Conservation (phyloP, 805 yeast species). For the Blastobotrys parvus region DNA sequence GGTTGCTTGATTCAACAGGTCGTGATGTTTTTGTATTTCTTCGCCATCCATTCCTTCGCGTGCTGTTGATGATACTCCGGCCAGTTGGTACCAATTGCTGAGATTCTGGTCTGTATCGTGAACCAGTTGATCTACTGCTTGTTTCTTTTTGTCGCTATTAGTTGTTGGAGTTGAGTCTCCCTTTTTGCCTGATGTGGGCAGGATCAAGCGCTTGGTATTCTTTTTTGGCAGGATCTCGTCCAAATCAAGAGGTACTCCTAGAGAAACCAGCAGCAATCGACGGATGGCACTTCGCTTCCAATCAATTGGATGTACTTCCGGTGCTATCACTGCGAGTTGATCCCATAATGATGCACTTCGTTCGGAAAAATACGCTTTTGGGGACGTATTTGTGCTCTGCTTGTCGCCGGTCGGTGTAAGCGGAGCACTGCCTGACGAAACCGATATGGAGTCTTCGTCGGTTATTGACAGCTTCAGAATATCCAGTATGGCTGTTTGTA, state of each 20-base stretch:
- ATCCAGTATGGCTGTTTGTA: slow-evolving; percentile 12
- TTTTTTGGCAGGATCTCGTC: slow-evolving; percentile 42
- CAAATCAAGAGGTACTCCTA: slow-evolving; percentile 67
- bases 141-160: not conserved
- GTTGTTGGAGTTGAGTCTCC: not conserved
- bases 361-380: slow-evolving; percentile 16
- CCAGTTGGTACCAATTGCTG: slow-evolving; percentile 26
- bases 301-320: slow-evolving; percentile 48
- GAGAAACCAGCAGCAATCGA: slow-evolving; percentile 49
- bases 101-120: slow-evolving; percentile 17
- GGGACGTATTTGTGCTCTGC: not conserved
- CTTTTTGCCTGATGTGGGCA: slow-evolving; percentile 9
- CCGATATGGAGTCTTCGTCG: not conserved
- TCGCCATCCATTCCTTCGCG: slow-evolving; percentile 28
- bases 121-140: slow-evolving; percentile 10
- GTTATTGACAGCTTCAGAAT: not conserved
- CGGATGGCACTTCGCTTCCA: slow-evolving; percentile 66
- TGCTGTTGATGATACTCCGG: slow-evolving; percentile 30
- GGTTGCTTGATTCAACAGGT: slow-evolving; percentile 29
- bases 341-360: slow-evolving; percentile 31
- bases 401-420: not conserved
- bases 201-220: slow-evolving; percentile 20
- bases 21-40: slow-evolving; percentile 34
- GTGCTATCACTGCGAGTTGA: slow-evolving; percentile 37
- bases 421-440: not conserved